A percentile compares a stretch with the other conserved stretches of the same genome.
phyloP scores from a whole-genome alignment of 2,329 filamentous ascomycete species.

The Ascochyta koolunga region DNA sequence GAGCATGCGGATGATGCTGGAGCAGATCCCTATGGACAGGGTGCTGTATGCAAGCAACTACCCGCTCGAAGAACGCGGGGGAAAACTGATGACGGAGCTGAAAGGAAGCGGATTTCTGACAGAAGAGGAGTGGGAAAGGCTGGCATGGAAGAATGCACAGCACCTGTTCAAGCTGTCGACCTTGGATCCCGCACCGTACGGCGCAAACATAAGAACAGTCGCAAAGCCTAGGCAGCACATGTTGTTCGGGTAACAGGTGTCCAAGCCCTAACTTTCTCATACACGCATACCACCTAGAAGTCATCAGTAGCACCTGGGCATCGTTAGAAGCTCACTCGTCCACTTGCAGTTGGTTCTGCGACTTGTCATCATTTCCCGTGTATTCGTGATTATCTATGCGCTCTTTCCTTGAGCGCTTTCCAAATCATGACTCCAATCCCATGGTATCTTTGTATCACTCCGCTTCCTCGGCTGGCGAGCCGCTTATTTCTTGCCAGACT shows the following conservation, averaged over 20 bases:
- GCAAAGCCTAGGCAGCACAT: conserved; percentile 8
- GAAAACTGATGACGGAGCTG: conserved; percentile 57
- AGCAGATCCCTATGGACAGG: conserved; percentile 56
- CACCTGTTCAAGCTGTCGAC: conserved; percentile 24
- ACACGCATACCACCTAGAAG: background rate
- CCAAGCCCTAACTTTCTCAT: background rate
- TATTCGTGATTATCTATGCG: conserved; percentile 25
- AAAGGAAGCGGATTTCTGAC: conserved; percentile 57
- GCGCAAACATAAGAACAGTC: background rate
- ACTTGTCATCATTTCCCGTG: conserved; percentile 18
- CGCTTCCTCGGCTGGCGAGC: background rate
- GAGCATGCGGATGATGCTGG: conserved; percentile 53
- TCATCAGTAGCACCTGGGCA: background rate
- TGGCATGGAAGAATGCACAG: conserved; percentile 60
- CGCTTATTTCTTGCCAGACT: conserved; percentile 87
- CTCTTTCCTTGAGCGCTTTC: conserved; percentile 24
- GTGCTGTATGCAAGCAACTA: conserved; percentile 66
- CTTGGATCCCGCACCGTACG: background rate
- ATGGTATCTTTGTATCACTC: conserved; percentile 32
- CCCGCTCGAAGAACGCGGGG: conserved; percentile 60
- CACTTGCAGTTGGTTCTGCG: background rate
- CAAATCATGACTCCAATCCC: conserved; percentile 29
- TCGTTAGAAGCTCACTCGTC: background rate
- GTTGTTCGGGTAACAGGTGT: background rate
- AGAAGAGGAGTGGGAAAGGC: conserved; percentile 55